Base-by-base conservation (phyloP, 23 red algal species). In the Gracilaria caudata region DNA sequence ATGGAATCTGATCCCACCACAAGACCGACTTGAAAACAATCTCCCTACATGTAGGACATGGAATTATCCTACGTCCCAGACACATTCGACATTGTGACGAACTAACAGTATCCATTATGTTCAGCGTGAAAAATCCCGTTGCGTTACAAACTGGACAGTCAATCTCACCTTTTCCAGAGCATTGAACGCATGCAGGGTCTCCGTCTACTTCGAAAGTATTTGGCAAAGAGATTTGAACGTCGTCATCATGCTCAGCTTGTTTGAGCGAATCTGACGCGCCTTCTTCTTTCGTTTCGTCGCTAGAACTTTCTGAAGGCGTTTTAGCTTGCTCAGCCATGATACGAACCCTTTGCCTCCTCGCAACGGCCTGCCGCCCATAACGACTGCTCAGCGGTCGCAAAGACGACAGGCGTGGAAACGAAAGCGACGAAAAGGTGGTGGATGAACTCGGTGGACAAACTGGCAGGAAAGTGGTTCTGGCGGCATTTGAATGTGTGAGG, bases 81-180 rank as follows among this genome's bases (percentile, higher is more conserved):
- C 90, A 93, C 90, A 93, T 78, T 14, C 90, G 90, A 56, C 90
- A 93, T 55, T 77, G 72, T 23, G 90, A 54, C 34, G 90, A 77
- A 65, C 68, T 79, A 10, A 59, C 54, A 6, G 90, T 93, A 43
- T 86, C 81, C 80, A 93, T 84, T 46, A 93, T 80, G 30, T 68
- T 93, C 0, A 93, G 29, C 16, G 82, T 44, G n/a, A 64, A 53
- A 44, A 55, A 86, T 12, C 90, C 90, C 35, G 29, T 86, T 13
- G 13, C 90, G 40, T 68, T 51, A 45, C 90, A 93, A 13, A 93
- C 90, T 0, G 75, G 81, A 34, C 90, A 93, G 39, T 33, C 39
- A 47, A 93, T 87, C 4, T 60, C 60, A 23, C 80, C 90, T 20
- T 56, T 75, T 35, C 90, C 90, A 25, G 39, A 41, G 64, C 90